A percentile compares a stretch with the other conserved stretches of the same genome.
Conservation (phyloP, 805 yeast genomes). For the Kazachstania psychrophila region DNA sequence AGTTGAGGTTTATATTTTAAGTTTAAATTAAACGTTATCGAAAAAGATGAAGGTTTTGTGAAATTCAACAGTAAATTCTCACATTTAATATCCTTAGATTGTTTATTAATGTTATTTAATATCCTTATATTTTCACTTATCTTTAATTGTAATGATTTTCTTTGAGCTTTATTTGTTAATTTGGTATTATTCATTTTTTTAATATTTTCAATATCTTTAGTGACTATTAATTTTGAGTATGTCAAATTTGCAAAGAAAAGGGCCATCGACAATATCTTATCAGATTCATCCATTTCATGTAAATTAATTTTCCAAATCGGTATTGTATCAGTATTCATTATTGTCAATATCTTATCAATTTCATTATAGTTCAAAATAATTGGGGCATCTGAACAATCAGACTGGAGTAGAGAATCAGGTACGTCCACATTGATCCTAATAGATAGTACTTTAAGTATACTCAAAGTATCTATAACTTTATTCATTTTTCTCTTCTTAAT, state of each 20-base stretch:
- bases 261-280: neutral
- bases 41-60: neutral
- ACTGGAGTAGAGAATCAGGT: no score
- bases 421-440: no score
- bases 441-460: no score
- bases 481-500: no score
- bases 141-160: neutral
- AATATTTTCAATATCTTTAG: neutral
- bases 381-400: neutral
- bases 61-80: neutral
- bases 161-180: neutral
- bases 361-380: neutral
- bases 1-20: slow-evolving; percentile 6
- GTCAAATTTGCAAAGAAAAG: neutral
- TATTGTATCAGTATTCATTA: neutral
- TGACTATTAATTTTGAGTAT: neutral
- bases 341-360: neutral
- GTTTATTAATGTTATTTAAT: slow-evolving; percentile 1
- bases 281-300: neutral
- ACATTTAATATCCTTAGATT: slow-evolving; percentile 4
- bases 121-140: slow-evolving; percentile 1
- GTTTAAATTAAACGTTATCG: slow-evolving; percentile 4
- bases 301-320: neutral
- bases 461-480: no score
- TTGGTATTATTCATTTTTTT: neutral